Conservation (phyloP, 371 early-diverging fungal genomes). For the Astathelohania contejeani region DNA sequence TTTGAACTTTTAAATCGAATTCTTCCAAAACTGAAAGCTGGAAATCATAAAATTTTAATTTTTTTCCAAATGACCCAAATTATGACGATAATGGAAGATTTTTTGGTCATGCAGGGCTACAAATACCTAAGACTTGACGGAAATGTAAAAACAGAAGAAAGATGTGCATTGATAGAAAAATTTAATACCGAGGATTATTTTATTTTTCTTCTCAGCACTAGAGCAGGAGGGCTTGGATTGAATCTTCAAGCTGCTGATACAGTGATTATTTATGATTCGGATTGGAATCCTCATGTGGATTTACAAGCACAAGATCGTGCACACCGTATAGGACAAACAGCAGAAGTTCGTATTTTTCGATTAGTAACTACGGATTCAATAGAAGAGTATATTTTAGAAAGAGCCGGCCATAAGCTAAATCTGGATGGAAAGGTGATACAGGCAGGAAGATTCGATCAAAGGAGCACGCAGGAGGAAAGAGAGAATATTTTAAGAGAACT, state of each 20-base stretch:
- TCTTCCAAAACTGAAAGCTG: constrained; percentile 65
- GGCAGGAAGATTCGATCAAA: too few species aligned
- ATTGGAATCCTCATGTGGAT: constrained; percentile 98
- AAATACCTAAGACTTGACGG: constrained; percentile 83
- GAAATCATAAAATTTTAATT: constrained; percentile 76
- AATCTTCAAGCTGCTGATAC: constrained; percentile 97
- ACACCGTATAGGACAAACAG: constrained; percentile 98
- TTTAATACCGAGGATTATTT: too few species aligned
- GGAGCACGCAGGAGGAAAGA: too few species aligned
- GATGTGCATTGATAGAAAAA: constrained; percentile 63
- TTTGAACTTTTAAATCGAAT: constrained; percentile 87
- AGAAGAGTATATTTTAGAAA: constrained; percentile 80
- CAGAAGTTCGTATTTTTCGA: constrained; percentile 93
- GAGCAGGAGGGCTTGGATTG: constrained; percentile 95
- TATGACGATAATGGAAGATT: constrained; percentile 89
- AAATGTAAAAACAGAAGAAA: constrained; percentile 70
- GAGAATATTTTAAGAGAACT: too few species aligned
- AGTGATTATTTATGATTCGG: constrained; percentile 96
- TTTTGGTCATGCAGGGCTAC: constrained; percentile 60
- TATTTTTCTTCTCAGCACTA: constrained; percentile 84
- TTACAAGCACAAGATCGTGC: constrained; percentile 98
- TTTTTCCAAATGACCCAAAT: constrained; percentile 98
- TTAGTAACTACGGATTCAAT: constrained; percentile 77
- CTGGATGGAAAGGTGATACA: constrained; percentile 68
- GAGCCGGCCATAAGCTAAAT: constrained; percentile 82